Evolutionary conservation across 192 early-diverging fungal species (phyloP).

Genomic region (Pilobolus umbonatus): DNA sequence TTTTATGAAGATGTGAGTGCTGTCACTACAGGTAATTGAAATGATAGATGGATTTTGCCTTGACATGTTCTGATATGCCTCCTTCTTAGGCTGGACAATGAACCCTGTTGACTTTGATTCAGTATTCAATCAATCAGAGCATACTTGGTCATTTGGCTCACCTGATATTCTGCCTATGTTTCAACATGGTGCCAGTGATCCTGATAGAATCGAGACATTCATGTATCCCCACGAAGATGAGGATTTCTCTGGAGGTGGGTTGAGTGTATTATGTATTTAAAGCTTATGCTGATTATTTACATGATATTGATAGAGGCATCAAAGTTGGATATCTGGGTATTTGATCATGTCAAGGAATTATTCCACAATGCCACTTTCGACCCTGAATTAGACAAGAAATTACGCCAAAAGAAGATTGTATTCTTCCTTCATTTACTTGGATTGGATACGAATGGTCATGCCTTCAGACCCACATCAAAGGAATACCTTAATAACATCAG

Average conservation of each 20-base stretch:
- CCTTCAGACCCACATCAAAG: constrained; percentile 73
- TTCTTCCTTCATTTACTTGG: constrained; percentile 96
- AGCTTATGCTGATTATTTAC: not conserved
- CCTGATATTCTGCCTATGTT: constrained; percentile 98
- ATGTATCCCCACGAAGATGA: constrained; percentile 88
- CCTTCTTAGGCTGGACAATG: constrained; percentile 80
- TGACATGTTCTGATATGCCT: too few relatives aligned
- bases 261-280: not conserved
- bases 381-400: constrained; percentile 43
- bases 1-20: constrained; percentile 99
- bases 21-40: constrained; percentile 76
- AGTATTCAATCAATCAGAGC: constrained; percentile 86
- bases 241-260: constrained; percentile 74
- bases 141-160: constrained; percentile 97
- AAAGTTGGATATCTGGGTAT: constrained; percentile 88
- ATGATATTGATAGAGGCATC: constrained; percentile 60
- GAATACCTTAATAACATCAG: constrained; percentile 87
- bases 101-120: constrained; percentile 97
- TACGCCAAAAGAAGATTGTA: constrained; percentile 74
- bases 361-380: constrained; percentile 50
- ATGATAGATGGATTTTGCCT: too few relatives aligned
- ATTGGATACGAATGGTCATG: constrained; percentile 93
- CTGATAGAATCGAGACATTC: constrained; percentile 72
- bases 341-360: constrained; percentile 73
- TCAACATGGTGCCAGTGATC: constrained; percentile 82